Percentiles rank a stretch among this genome's conserved stretches.
Evolutionary conservation across 2,329 filamentous ascomycete species (phyloP).

Genomic region (Cytospora paraplurivora): DNA sequence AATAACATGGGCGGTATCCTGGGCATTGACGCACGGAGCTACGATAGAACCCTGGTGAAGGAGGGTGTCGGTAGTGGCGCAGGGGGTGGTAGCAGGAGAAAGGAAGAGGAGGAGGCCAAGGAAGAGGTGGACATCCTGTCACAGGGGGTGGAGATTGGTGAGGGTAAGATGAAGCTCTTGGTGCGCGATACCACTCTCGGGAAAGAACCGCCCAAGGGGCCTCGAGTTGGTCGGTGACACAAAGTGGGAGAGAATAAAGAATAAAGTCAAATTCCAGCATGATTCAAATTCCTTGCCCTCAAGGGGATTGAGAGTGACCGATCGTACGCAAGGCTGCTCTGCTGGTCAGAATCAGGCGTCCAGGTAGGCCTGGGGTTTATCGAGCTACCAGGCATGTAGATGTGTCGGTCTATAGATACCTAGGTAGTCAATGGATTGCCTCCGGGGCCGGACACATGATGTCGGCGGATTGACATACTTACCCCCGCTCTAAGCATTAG

Average conservation of each 20-base stretch:
- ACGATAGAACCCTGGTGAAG: constrained; percentile 61
- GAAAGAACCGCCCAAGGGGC: constrained; percentile 56
- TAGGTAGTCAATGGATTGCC: too few relatives aligned
- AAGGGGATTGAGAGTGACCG: background rate
- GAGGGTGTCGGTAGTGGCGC: constrained; percentile 36
- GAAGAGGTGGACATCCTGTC: constrained; percentile 60
- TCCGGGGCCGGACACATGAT: too few relatives aligned
- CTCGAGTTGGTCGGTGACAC: constrained; percentile 39
- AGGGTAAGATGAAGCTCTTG: constrained; percentile 66
- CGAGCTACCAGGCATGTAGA: too few relatives aligned
- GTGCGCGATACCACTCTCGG: constrained; percentile 52
- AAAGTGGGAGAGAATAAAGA: constrained; percentile 17
- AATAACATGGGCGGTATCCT: constrained; percentile 77
- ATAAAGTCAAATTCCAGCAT: constrained; percentile 33
- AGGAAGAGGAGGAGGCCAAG: constrained; percentile 42
- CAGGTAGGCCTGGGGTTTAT: background rate
- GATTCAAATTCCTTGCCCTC: background rate
- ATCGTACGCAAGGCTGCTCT: background rate
- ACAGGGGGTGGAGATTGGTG: constrained; percentile 68
- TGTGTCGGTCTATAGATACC: too few relatives aligned
- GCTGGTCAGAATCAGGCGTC: background rate
- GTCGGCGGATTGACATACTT: too few relatives aligned
- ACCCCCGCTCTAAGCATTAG: too few relatives aligned
- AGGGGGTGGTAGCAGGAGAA: constrained; percentile 37
- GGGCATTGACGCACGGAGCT: constrained; percentile 68